Evolutionary conservation across 805 yeast genomes (phyloP).

Genomic region (Ogataea dorogensis): DNA sequence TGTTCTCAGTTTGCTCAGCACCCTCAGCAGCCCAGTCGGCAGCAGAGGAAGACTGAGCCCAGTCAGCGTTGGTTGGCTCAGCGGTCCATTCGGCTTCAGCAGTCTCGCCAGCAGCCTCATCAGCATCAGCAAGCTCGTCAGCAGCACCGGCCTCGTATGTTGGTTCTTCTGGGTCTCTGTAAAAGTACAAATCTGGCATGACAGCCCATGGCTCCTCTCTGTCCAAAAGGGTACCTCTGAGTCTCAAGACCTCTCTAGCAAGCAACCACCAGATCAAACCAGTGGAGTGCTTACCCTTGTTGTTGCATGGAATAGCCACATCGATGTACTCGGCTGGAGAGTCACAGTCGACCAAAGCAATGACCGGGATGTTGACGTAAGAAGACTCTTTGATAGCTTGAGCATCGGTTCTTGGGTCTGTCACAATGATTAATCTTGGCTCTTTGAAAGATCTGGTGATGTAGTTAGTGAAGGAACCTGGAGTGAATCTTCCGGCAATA

Average conservation of each 20-base stretch:
- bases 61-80: slow-evolving; percentile 68
- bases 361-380: slow-evolving; percentile 99
- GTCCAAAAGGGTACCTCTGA: slow-evolving; percentile 96
- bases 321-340: slow-evolving; percentile 99
- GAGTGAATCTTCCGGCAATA: slow-evolving; percentile 99
- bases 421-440: slow-evolving; percentile 98
- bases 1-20: slow-evolving; percentile 55
- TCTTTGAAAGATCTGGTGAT: slow-evolving; percentile 99
- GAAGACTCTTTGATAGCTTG: slow-evolving; percentile 99
- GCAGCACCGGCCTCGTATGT: slow-evolving; percentile 69
- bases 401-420: slow-evolving; percentile 99
- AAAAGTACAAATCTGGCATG: slow-evolving; percentile 99
- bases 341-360: slow-evolving; percentile 98
- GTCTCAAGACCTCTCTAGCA: slow-evolving; percentile 98
- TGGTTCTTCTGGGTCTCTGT: slow-evolving; percentile 99
- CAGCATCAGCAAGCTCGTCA: slow-evolving; percentile 63
- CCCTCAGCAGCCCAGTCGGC: slow-evolving; percentile 56
- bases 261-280: slow-evolving; percentile 99
- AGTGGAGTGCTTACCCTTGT: slow-evolving; percentile 99
- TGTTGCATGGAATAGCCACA: slow-evolving; percentile 99
- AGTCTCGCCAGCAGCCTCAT: slow-evolving; percentile 66
- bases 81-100: slow-evolving; percentile 56
- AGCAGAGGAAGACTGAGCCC: slow-evolving; percentile 59
- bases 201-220: slow-evolving; percentile 97
- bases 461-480: slow-evolving; percentile 99